These are phyloP conservation scores for Schizophyllum amplum DNA, from an alignment of 1,284 basidiomycete species.

Conservation along the genomic window DNA sequence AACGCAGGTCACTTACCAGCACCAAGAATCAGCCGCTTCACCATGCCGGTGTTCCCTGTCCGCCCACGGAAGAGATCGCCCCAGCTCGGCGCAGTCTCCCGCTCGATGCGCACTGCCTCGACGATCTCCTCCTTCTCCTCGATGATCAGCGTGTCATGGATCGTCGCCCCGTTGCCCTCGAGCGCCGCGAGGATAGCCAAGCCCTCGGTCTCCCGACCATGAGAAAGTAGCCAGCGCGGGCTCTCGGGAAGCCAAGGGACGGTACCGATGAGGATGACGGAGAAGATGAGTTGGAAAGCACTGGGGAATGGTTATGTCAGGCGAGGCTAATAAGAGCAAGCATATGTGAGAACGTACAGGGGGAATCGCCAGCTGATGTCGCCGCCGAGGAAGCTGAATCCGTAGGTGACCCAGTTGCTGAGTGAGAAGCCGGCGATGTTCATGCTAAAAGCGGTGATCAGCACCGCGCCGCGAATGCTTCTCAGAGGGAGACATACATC, in stretches of 20 bases:
- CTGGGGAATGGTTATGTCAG: conserved; percentile 22
- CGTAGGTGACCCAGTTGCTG: conserved; percentile 42
- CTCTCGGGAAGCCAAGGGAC: conserved; percentile 65
- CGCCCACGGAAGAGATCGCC: conserved; percentile 29
- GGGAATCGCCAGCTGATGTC: conserved; percentile 58
- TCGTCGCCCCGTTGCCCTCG: conserved; percentile 27
- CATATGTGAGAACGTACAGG: not conserved
- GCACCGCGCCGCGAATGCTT: not conserved
- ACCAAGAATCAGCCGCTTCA: conserved; percentile 47
- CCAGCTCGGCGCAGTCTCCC: conserved; percentile 31
- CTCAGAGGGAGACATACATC: conserved; percentile 40
- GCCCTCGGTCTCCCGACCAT: conserved; percentile 32
- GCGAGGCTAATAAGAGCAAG: not conserved
- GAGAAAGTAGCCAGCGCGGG: conserved; percentile 52
- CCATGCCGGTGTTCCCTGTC: conserved; percentile 35
- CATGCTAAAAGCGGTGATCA: conserved; percentile 26
- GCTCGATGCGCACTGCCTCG: conserved; percentile 33
- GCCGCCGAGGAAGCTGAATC: conserved; percentile 38
- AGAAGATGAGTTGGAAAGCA: conserved; percentile 60
- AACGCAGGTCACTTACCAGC: conserved; percentile 22
- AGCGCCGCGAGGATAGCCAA: conserved; percentile 30
- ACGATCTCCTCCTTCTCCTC: conserved; percentile 31
- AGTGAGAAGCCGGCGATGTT: conserved; percentile 38
- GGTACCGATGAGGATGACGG: conserved; percentile 47
- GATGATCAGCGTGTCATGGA: conserved; percentile 26